Evolutionary conservation across 164 flowering plant genomes (phyloP), one percentile per base, ranked within the genome.

Genomic region (Sedum album): DNA sequence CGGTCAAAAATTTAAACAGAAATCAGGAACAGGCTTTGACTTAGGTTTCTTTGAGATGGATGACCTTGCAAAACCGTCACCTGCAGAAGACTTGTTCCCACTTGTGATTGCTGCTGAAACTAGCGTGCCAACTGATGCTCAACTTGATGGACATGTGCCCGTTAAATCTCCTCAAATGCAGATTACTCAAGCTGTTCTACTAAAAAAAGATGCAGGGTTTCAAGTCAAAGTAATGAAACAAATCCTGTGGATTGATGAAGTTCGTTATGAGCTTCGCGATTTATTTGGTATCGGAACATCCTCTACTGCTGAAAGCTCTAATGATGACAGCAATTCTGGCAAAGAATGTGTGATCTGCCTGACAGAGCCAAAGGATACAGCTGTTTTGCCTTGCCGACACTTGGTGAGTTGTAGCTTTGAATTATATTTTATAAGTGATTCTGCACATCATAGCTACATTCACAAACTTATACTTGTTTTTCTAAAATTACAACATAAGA

Each of bases 321-420:
- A 76, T 44, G 84, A 84, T 66, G 74, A 66, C 62, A 57, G 33
- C 74, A 89, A 80, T 63, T 63, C 82, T 1, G 96, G 90, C 42
- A 85, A 85, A 76, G 89, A 86, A 31, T 93, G 98, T 73, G 93
- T 90, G 10, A 88, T 93, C 68, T 93, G 98, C 91, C 78, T 93
- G 93, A 77, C 96, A 62, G 97, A 91, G 73, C 94, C 91, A 41
- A 88, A 82, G 79, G 90, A 88, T 73, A 91, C 93, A 15, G 89
- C 97, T 36, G 89, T 91, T 2, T 73, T 93, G 71, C 98, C 98
- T 60, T 93, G 98, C 75, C 83, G 97, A 68, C 98, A 93, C 79
- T 80, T 93, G 98, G 98, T 93, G 55, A 85, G 85, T 64, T 26
- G 1, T 6, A 57, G 41, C 6, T 36, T 21, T 65, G 44, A 65